Conservation (phyloP, 495 filamentous ascomycete species). For the Cladorrhinum samala region DNA sequence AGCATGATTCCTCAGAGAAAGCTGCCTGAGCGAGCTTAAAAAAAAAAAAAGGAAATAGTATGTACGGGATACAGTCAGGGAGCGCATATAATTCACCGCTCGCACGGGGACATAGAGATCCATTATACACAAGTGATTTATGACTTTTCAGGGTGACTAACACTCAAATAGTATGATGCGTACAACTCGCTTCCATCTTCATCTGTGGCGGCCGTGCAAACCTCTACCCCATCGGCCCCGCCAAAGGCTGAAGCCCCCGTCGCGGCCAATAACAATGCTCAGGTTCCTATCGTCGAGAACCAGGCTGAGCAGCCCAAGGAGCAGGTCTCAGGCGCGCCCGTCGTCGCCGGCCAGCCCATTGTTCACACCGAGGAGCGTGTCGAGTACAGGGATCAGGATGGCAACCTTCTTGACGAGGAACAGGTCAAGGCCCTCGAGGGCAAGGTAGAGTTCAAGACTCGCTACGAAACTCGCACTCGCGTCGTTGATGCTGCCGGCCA, state of each 20-base stretch:
- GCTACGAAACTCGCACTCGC: constrained; percentile 84
- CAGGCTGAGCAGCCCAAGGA: constrained; percentile 12
- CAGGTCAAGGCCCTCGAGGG: constrained; percentile 80
- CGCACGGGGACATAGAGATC: constrained; percentile 1
- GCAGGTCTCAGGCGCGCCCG: constrained; percentile 39
- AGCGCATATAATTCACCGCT: too few relatives aligned
- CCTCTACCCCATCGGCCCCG: constrained; percentile 20
- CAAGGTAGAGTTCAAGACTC: constrained; percentile 89
- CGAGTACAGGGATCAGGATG: constrained; percentile 92
- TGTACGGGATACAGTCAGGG: too few relatives aligned
- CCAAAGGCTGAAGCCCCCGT: constrained; percentile 17
- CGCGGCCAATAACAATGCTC: constrained; percentile 12
- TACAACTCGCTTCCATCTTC: constrained; percentile 26
- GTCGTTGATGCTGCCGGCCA: constrained; percentile 73
- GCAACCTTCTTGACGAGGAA: constrained; percentile 77
- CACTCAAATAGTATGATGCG: constrained; percentile 36
- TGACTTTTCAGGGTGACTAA: background rate
- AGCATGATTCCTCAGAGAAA: constrained; percentile 30
- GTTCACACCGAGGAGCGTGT: constrained; percentile 71
- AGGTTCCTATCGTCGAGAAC: constrained; percentile 18
- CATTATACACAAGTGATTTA: background rate
- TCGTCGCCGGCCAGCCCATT: constrained; percentile 45
- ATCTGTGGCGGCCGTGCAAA: background rate
- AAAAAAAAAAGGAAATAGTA: too few relatives aligned
- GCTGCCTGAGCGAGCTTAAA: constrained; percentile 22